Percentiles rank a stretch among this genome's conserved stretches.
These are phyloP conservation scores for Wickerhamiella musiphila DNA, from an alignment of 805 yeast species.

Conservation along the genomic window DNA sequence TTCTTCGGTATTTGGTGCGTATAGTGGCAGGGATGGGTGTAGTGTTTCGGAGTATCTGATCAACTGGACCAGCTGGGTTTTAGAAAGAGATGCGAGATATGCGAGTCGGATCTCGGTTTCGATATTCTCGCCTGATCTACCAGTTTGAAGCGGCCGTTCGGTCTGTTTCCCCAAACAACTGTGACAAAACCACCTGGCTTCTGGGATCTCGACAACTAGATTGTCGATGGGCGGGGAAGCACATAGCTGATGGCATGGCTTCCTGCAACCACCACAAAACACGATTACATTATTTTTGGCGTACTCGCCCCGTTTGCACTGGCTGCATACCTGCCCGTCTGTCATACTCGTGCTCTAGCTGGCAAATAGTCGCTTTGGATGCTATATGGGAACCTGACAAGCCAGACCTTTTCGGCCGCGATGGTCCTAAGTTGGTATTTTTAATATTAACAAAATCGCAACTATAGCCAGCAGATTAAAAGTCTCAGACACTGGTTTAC, in stretches of 20 bases:
- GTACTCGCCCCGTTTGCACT: slow-evolving; percentile 24
- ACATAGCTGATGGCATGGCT: slow-evolving; percentile 26
- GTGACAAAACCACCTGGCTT: slow-evolving; percentile 26
- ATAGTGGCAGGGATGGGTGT: slow-evolving; percentile 23
- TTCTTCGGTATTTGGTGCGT: slow-evolving; percentile 22
- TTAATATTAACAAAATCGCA: background rate
- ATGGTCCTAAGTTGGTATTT: too few relatives aligned
- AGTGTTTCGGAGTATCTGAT: slow-evolving; percentile 23
- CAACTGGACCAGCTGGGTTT: slow-evolving; percentile 25
- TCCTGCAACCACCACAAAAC: slow-evolving; percentile 25
- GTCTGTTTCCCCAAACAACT: slow-evolving; percentile 23
- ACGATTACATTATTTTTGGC: slow-evolving; percentile 23
- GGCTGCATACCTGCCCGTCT: slow-evolving; percentile 21
- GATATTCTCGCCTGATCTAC: slow-evolving; percentile 20
- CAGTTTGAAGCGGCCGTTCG: slow-evolving; percentile 24
- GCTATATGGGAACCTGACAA: background rate
- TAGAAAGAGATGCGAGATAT: slow-evolving; percentile 23
- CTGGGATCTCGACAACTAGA: slow-evolving; percentile 24
- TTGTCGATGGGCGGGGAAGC: slow-evolving; percentile 26
- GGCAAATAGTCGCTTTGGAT: background rate
- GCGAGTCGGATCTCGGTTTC: slow-evolving; percentile 23
- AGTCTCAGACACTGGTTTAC: too few relatives aligned
- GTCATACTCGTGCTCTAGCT: background rate
- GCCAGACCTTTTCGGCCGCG: background rate
- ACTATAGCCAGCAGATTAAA: background rate